Evolutionary conservation across 352 stramenopile genomes (phyloP).

Genomic region (Phytophthora tubulina): DNA sequence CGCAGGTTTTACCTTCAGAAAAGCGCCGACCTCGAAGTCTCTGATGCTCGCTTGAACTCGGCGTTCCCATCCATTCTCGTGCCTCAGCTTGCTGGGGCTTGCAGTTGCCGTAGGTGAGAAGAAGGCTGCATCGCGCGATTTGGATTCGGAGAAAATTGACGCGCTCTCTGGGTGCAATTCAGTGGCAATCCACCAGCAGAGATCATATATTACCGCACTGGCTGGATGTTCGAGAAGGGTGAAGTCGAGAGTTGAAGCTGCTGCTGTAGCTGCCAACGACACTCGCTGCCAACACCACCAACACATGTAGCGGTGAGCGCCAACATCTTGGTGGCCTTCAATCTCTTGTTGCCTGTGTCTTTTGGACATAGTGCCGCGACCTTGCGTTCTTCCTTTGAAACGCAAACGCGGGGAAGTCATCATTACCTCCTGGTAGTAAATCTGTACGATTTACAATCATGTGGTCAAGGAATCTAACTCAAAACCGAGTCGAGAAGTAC

Average conservation of each 20-base stretch:
- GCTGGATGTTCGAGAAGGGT: conserved; percentile 13
- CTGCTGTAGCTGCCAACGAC: background rate
- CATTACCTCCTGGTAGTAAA: no score
- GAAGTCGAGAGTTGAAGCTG: background rate
- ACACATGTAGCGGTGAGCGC: background rate
- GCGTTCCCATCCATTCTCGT: background rate
- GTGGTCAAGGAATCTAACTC: no score
- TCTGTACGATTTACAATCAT: no score
- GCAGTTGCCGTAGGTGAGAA: background rate
- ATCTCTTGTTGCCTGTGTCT: background rate
- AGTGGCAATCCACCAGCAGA: background rate
- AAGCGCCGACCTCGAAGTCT: conserved; percentile 12
- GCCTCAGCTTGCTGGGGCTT: background rate
- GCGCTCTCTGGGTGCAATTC: conserved; percentile 6
- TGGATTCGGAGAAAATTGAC: background rate
- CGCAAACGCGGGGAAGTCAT: background rate
- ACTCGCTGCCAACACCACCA: background rate
- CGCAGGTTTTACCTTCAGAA: conserved; percentile 29
- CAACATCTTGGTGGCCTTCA: background rate
- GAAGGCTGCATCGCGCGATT: background rate
- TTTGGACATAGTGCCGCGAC: background rate
- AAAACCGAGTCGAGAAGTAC: no score
- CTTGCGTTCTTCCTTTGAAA: conserved; percentile 6
- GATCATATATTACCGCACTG: conserved; percentile 11
- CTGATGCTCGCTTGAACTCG: no score